phyloP scores from a whole-genome alignment of 176 grass and related monocot genomes.

The Hyparrhenia diplandra region DNA sequence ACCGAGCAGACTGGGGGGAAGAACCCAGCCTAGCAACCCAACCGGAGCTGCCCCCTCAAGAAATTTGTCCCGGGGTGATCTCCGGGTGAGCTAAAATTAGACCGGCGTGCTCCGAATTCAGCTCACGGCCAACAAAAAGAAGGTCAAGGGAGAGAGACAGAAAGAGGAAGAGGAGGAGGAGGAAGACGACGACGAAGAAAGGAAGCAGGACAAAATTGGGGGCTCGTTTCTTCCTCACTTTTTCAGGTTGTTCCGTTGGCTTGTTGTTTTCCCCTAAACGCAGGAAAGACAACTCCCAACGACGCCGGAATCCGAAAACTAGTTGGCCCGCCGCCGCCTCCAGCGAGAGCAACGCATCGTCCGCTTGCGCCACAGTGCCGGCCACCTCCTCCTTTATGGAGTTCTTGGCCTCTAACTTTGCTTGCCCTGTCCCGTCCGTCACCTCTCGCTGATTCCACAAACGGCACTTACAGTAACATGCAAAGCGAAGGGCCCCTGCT shows the following conservation, averaged over 20 bases:
- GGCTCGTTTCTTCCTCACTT: neutral
- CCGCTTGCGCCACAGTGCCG: neutral
- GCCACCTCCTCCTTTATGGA: neutral
- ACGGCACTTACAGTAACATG: neutral
- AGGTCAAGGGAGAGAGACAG: neutral
- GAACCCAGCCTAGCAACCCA: conserved; percentile 13
- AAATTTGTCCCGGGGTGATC: neutral
- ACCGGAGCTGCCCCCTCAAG: neutral
- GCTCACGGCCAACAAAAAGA: conserved; percentile 36
- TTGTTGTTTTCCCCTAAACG: conserved; percentile 22
- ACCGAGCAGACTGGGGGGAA: conserved; percentile 8
- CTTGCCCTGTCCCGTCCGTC: neutral
- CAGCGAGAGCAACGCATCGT: neutral
- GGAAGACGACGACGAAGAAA: neutral
- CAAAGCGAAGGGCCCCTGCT: neutral
- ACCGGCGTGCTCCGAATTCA: conserved; percentile 23
- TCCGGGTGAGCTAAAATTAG: conserved; percentile 25
- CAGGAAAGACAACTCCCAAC: conserved; percentile 1
- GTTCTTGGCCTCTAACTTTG: neutral
- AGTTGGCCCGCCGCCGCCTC: neutral
- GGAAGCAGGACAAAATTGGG: conserved; percentile 42
- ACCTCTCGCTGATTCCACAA: conserved; percentile 9
- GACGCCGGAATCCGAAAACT: conserved; percentile 11
- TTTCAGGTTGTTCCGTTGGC: conserved; percentile 11
- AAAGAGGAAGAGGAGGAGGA: neutral